Base-by-base conservation (phyloP, 371 early-diverging fungal genomes). In the Parasitella parasitica region DNA sequence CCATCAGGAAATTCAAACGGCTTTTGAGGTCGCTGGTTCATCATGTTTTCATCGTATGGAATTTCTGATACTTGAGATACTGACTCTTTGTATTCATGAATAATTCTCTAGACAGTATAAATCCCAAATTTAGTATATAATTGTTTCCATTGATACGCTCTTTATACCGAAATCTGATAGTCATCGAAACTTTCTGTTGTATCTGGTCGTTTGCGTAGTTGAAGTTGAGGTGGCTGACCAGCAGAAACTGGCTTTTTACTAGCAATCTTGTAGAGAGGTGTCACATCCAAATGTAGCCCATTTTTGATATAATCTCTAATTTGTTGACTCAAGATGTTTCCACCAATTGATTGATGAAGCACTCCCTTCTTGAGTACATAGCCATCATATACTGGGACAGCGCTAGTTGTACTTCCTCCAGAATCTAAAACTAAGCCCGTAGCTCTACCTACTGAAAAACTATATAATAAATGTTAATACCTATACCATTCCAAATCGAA, bases 1-100 rank as follows among this genome's bases (percentile, higher is more conserved):
- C 99, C 99, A 64, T 94, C 92, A 22, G 97, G 92, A 66, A 98
- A 95, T 79, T 97, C 99, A 69, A 89, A 96, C 26, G 91, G 78
- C 65, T 89, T 91, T 62, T 86, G 83, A 30, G 91, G 89, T 20
- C 88, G 81, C 20, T 77, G 67, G 24, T 67, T 71, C 38, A 87
- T 79, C 32, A 57, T 16, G 27, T 54, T 26, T 72, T 91, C 88
- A 67, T 89, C 84, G 64, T 81, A 93, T 6, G 81, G 67, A 30
- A 78, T 68, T 62, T 92, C 93, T 2, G 91, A 88, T 12, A 95
- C 89, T 74, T 94, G 92, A 72, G 93, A 94, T 9, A 94, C 88
- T 2, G 93, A 86, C 70, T 97, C 97, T 68, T 98, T 98, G 71
- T 89, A 95, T 72, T 97, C 99, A 38, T 90, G 83, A 49, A 96